Evolutionary conservation across 805 yeast genomes (phyloP).

Genomic region (Yamadazyma ubonensis): DNA sequence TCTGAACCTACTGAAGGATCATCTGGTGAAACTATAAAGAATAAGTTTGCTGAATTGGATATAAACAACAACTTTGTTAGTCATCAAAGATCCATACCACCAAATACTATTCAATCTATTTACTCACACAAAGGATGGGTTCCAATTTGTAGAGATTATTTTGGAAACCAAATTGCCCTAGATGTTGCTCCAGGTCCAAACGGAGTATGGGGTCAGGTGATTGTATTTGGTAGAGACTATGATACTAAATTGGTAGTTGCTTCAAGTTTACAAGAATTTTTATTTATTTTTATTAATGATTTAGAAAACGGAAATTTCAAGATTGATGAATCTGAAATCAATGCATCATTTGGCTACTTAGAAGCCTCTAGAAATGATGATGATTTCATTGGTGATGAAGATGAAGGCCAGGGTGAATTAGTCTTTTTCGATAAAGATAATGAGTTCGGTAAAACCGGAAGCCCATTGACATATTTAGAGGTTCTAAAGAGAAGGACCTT

Average conservation of each 20-base stretch:
- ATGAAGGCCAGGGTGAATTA: constrained; percentile 45
- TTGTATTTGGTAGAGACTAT: constrained; percentile 44
- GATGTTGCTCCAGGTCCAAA: constrained; percentile 41
- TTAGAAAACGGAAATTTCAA: constrained; percentile 42
- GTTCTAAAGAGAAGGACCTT: constrained; percentile 43
- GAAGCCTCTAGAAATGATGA: constrained; percentile 36
- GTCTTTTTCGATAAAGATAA: constrained; percentile 35
- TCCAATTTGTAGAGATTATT: constrained; percentile 39
- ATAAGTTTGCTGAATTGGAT: constrained; percentile 10
- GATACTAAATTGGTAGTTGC: constrained; percentile 45
- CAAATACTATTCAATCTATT: constrained; percentile 35
- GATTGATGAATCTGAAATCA: constrained; percentile 36
- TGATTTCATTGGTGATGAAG: constrained; percentile 45
- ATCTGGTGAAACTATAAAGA: constrained; percentile 18
- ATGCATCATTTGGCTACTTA: constrained; percentile 35
- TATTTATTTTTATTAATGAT: constrained; percentile 38
- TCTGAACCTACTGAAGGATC: constrained; percentile 14
- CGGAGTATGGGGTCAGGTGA: constrained; percentile 44
- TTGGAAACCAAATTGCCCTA: constrained; percentile 44
- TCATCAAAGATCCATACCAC: constrained; percentile 38
- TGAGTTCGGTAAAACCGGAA: constrained; percentile 31
- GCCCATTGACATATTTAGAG: constrained; percentile 39
- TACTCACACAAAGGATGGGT: constrained; percentile 43
- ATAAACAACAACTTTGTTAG: constrained; percentile 26
- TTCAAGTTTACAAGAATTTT: constrained; percentile 36